A percentile compares a stretch with the other conserved stretches of the same genome.
Conservation (phyloP, 768 basidiomycete genomes). For the Boletus subparvulus region DNA sequence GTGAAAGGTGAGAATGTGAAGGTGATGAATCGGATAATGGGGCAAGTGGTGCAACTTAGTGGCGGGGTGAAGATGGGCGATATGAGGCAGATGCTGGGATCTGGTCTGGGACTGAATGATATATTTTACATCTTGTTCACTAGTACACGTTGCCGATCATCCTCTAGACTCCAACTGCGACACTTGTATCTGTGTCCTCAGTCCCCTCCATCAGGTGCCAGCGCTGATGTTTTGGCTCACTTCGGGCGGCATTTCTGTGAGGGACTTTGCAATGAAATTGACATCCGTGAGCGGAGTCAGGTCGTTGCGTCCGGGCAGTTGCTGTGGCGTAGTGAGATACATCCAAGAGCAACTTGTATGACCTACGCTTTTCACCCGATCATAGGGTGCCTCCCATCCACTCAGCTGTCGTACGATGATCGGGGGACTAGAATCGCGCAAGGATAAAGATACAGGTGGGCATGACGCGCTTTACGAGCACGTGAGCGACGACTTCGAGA, state of each 20-base stretch:
- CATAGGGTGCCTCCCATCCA: slow-evolving; percentile 92
- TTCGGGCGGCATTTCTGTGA: slow-evolving; percentile 60
- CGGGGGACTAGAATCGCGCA: slow-evolving; percentile 62
- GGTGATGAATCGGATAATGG: slow-evolving; percentile 59
- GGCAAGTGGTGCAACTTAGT: too few species aligned
- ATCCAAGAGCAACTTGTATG: not conserved
- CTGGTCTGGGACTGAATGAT: too few species aligned
- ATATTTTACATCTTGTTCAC: too few species aligned
- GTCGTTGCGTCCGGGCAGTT: slow-evolving; percentile 72
- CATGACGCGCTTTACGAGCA: slow-evolving; percentile 80
- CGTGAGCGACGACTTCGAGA: too few species aligned
- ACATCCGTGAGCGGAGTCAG: slow-evolving; percentile 86
- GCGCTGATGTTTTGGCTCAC: slow-evolving; percentile 62
- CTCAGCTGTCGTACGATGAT: slow-evolving; percentile 74
- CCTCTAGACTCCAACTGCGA: too few species aligned
- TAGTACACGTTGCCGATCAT: too few species aligned
- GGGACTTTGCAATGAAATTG: slow-evolving; percentile 72
- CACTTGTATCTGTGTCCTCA: slow-evolving; percentile 51
- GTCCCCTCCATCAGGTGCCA: slow-evolving; percentile 81
- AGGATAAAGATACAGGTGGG: slow-evolving; percentile 92
- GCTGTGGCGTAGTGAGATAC: slow-evolving; percentile 38
- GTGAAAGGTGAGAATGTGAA: slow-evolving; percentile 63
- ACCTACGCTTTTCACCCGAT: slow-evolving; percentile 71
- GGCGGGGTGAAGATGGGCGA: too few species aligned
- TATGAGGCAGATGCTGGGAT: too few species aligned